Evolutionary conservation across 176 grass and related monocot genomes (phyloP), one percentile per base, ranked within the genome.

Genomic region (Eragrostis nindensis): DNA sequence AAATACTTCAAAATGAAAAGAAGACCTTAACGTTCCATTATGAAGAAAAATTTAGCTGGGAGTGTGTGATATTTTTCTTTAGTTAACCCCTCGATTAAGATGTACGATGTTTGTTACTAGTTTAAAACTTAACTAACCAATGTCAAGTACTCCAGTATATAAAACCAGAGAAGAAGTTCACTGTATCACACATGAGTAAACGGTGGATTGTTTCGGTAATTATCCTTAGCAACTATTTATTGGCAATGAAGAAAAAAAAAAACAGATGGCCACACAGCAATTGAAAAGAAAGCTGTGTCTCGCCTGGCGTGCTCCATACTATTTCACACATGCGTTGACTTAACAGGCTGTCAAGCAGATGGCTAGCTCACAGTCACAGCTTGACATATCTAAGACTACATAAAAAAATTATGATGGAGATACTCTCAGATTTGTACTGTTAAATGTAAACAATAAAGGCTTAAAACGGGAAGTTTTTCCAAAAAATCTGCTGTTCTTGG

Each of bases 311-410:
- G 86, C 77, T 83, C 74, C 41, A 63, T 42, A n/a, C n/a, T n/a
- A 22, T 17, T 74, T 30, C 7, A 13, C 69, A 62, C 27, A 80
- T 75, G 76, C 52, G 75, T 84, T 88, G 62, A 84, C 87, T 84
- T 75, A 75, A 26, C 54, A 81, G 76, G 11, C 76, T 84, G 45
- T 57, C 55, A 85, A 84, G 76, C 71, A 75, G 76, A 64, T 89
- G 63, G 82, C 76, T 75, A 89, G 44, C 54, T 85, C 26, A 11
- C 36, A 41, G 43, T 44, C 45, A 56, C 45, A 71, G 11, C 38
- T 64, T 21, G 48, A 40, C 11, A 17, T 30, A 61, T 13, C 18
- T 18, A 79, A 18, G 11, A 29, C 40, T 54, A 56, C 19, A 6
- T 6, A 42, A 7, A 56, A 2, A 48, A 24, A 27, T 43, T 32